phyloP scores from a whole-genome alignment of 225 moss, liverwort and hornwort species.

The Bryoerythrophyllum caledonicum region DNA sequence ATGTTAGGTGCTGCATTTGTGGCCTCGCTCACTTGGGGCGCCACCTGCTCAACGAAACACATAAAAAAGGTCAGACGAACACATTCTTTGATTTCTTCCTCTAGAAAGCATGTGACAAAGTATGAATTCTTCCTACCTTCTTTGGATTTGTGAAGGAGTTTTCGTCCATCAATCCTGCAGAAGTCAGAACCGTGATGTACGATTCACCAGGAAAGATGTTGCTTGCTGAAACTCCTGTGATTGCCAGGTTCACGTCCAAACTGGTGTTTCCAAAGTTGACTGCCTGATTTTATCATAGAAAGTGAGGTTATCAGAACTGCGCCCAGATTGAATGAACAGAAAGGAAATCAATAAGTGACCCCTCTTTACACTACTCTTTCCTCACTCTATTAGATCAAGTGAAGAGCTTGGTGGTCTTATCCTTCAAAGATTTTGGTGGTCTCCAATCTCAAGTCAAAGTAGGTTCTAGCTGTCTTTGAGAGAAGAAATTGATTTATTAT shows the following conservation, averaged over 20 bases:
- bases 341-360: too few species aligned
- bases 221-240: conserved; percentile 46
- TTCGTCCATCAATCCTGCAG: conserved; percentile 64
- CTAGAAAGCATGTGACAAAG: background rate
- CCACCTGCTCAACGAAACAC: conserved; percentile 47
- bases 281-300: conserved; percentile 46
- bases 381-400: too few species aligned
- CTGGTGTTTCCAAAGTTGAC: conserved; percentile 67
- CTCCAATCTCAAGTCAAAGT: too few species aligned
- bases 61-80: background rate
- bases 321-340: too few species aligned
- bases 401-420: too few species aligned
- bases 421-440: too few species aligned
- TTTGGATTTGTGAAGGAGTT: conserved; percentile 67
- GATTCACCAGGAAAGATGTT: conserved; percentile 45
- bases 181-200: conserved; percentile 58
- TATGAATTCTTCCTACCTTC: conserved; percentile 43
- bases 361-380: too few species aligned
- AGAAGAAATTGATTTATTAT: too few species aligned
- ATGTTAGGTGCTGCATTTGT: conserved; percentile 50
- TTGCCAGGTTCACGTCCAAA: conserved; percentile 42
- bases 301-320: background rate
- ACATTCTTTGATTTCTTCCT: background rate
- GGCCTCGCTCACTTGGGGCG: conserved; percentile 54
- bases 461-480: too few species aligned